Evolutionary conservation across 139 green algal species (phyloP), one percentile per base, ranked within the genome.

Genomic region (Parachlorella kessleri): DNA sequence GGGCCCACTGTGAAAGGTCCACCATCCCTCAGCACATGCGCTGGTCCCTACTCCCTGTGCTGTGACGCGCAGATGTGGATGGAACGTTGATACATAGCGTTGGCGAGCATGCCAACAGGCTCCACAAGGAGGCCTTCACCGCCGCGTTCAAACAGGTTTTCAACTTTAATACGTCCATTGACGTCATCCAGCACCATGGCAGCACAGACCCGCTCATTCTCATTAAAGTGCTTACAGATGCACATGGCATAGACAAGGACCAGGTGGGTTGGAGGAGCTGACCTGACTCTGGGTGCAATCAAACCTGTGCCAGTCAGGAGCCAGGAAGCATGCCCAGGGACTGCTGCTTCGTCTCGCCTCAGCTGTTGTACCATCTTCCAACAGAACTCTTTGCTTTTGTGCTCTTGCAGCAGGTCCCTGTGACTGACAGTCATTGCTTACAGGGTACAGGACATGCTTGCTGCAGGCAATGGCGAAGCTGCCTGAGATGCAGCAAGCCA

Each of bases 121-220:
- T 94, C 6, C 91, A 95, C 76, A 93, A 92, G 71, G 36, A 86
- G 33, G 86, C 89, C 2, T 94, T 92, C 63, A 55, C 81, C 30
- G 42, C 87, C 26, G 87, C 76, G 1, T 91, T 90, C 68, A 73
- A 80, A 39, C 36, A 81, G 6, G 72, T 92, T 21, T 94, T 89
- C n/a, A 75, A 82, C 7, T 6, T 94, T 4, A 74, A 93, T 32
- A 91, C 85, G 2, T 85, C 79, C 59, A 89, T 95, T 26, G 90
- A 94, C 37, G 88, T 90, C 0, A 77, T 94, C 28, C 70, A 86
- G 41, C 91, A 95, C 80, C 91, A 95, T 66, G 91, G 90, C 66
- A 81, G 65, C 70, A 92, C 90, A 0, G 91, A 95, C 68, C 81
- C 84, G 1, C 71, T 92, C 4, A 89, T 95, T 30, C 64, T 91